A percentile compares a stretch with the other conserved stretches of the same genome.
phyloP scores from a whole-genome alignment of 352 stramenopile species.

The Globisporangium lucens region DNA sequence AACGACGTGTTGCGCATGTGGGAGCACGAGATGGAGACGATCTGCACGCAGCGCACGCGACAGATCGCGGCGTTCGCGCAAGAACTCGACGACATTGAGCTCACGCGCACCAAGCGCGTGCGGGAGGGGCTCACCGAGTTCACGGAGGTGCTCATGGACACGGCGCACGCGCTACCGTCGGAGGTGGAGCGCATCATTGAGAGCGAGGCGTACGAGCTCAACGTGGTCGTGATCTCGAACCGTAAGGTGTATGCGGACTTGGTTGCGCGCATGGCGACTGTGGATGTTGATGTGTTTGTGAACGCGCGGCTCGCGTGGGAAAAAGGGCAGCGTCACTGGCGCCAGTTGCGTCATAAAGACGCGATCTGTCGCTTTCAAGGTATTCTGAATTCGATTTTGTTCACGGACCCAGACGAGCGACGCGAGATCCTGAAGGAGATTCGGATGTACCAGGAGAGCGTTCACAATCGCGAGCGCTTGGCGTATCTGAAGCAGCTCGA shows the following conservation, averaged over 20 bases:
- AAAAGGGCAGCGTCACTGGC: conserved; percentile 55
- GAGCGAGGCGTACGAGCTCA: conserved; percentile 69
- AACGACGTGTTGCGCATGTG: conserved; percentile 39
- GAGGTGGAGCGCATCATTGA: conserved; percentile 80
- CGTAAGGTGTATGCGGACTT: conserved; percentile 69
- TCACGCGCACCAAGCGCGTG: conserved; percentile 40
- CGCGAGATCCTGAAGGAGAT: conserved; percentile 50
- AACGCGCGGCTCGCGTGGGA: conserved; percentile 63
- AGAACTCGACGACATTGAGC: conserved; percentile 52
- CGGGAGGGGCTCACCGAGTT: conserved; percentile 35
- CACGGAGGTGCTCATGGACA: conserved; percentile 64
- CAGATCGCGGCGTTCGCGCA: conserved; percentile 39
- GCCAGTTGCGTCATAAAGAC: conserved; percentile 70
- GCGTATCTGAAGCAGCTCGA: conserved; percentile 45
- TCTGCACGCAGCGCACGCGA: conserved; percentile 44
- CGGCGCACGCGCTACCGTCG: conserved; percentile 47
- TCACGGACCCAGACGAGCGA: conserved; percentile 69
- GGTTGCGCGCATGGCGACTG: conserved; percentile 56
- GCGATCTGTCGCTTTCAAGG: conserved; percentile 58
- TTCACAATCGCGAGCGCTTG: conserved; percentile 56
- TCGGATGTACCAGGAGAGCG: conserved; percentile 39
- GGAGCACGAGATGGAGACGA: conserved; percentile 26
- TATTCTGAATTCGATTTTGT: conserved; percentile 54
- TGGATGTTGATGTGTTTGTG: conserved; percentile 68
- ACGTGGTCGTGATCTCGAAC: conserved; percentile 83